Percentiles rank a stretch among this genome's conserved stretches.
These are phyloP conservation scores for Kitagawia praeruptora DNA, from an alignment of 129 eudicot genomes.

Conservation along the genomic window DNA sequence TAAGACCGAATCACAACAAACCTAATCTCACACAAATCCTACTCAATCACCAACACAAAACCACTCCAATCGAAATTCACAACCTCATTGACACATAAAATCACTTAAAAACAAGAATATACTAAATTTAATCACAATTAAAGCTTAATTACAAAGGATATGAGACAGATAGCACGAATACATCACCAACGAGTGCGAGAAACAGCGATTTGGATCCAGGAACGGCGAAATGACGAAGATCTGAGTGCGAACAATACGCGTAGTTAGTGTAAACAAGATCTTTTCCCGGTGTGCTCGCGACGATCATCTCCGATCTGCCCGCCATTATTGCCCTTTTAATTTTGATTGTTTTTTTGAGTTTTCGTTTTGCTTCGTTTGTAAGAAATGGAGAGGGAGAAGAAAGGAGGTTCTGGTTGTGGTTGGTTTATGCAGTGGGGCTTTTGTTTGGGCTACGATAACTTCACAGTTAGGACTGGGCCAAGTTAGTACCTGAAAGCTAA, in stretches of 20 bases:
- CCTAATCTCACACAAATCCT: not conserved
- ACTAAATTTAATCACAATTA: not conserved
- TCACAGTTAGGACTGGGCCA: not conserved
- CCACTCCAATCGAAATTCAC: no score
- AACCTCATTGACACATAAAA: no score
- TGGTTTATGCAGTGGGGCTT: not conserved
- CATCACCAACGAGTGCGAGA: conserved; percentile 55
- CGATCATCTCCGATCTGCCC: conserved; percentile 57
- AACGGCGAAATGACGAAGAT: conserved; percentile 44
- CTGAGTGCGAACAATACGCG: conserved; percentile 63
- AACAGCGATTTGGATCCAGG: conserved; percentile 57
- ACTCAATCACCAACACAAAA: not conserved
- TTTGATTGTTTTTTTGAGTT: not conserved
- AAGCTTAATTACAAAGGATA: conserved; percentile 49
- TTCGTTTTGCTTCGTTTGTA: not conserved
- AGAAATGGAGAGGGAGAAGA: not conserved
- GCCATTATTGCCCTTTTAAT: conserved; percentile 16
- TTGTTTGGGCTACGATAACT: not conserved
- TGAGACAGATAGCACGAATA: conserved; percentile 61
- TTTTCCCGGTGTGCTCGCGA: conserved; percentile 68
- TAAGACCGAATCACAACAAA: no score
- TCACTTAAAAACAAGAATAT: no score
- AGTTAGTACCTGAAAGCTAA: no score
- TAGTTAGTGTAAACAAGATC: conserved; percentile 70
- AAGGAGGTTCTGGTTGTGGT: not conserved